These are phyloP conservation scores for Xylaria sp. DNA, from an alignment of 2,329 filamentous ascomycete genomes.

Conservation along the genomic window DNA sequence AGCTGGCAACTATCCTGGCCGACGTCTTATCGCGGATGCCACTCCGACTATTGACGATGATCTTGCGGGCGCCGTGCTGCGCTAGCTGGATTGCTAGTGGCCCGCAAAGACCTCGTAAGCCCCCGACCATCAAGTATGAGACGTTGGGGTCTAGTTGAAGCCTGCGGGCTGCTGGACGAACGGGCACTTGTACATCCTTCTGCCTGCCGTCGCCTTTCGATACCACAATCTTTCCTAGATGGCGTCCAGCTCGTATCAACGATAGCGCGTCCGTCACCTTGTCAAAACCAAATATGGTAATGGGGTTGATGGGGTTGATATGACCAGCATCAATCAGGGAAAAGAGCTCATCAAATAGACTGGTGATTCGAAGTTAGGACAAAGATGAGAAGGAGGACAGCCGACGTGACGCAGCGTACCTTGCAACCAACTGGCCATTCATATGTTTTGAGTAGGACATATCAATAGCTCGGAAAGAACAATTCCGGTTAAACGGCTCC, in stretches of 20 bases:
- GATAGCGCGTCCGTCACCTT: conserved; percentile 47
- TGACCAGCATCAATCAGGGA: conserved; percentile 33
- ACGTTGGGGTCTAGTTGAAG: conserved; percentile 42
- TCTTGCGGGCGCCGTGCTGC: conserved; percentile 49
- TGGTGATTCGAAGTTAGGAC: neutral
- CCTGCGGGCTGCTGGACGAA: conserved; percentile 34
- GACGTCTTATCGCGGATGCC: conserved; percentile 49
- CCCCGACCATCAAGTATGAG: conserved; percentile 54
- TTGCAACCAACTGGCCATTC: conserved; percentile 2
- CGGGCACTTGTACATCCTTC: conserved; percentile 42
- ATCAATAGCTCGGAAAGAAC: conserved; percentile 40
- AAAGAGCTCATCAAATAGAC: conserved; percentile 32
- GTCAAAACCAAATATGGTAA: conserved; percentile 46
- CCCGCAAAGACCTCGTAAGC: conserved; percentile 52
- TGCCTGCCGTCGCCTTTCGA: conserved; percentile 22
- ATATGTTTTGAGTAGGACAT: conserved; percentile 28
- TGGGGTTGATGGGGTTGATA: conserved; percentile 48
- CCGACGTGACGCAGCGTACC: neutral
- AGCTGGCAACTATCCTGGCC: conserved; percentile 36
- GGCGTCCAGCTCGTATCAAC: conserved; percentile 50
- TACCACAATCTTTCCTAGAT: conserved; percentile 56
- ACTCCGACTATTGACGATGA: conserved; percentile 49
- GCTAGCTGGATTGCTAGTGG: conserved; percentile 51
- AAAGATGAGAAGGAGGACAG: too few species aligned
- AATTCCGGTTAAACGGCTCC: conserved; percentile 41